phyloP scores from a whole-genome alignment of 805 yeast species.

The Scheffersomyces coipomensis region DNA sequence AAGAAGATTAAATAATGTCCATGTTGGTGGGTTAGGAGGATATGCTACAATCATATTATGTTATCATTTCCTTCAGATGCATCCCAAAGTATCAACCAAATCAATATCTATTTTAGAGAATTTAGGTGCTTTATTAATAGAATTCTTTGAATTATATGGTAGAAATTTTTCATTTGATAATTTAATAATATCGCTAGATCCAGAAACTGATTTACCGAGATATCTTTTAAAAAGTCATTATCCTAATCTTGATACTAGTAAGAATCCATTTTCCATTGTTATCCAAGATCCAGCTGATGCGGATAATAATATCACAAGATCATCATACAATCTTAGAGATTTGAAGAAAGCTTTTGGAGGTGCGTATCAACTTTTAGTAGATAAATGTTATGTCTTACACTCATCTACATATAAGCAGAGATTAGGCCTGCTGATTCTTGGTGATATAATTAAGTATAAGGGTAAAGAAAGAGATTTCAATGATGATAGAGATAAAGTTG shows the following conservation, averaged over 20 bases:
- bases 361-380: conserved; percentile 74
- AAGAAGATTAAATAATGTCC: conserved; percentile 79
- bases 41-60: conserved; percentile 88
- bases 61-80: conserved; percentile 72
- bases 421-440: conserved; percentile 70
- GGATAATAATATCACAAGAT: conserved; percentile 79
- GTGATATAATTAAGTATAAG: conserved; percentile 71
- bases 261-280: conserved; percentile 62
- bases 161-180: conserved; percentile 81
- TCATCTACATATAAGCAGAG: conserved; percentile 63
- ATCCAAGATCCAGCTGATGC: conserved; percentile 90
- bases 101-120: conserved; percentile 70
- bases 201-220: conserved; percentile 50
- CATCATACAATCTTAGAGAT: conserved; percentile 77
- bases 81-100: conserved; percentile 70
- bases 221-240: conserved; percentile 60
- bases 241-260: conserved; percentile 48
- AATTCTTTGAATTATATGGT: conserved; percentile 91
- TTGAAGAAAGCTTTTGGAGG: conserved; percentile 86
- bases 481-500: conserved; percentile 65
- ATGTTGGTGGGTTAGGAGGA: conserved; percentile 93
- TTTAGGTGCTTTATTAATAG: conserved; percentile 81
- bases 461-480: conserved; percentile 76
- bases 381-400: conserved; percentile 73
- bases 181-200: conserved; percentile 65